Evolutionary conservation across 2,329 filamentous ascomycete genomes (phyloP), one percentile per base, ranked within the genome.

Genomic region (Aureobasidium leucospermi): DNA sequence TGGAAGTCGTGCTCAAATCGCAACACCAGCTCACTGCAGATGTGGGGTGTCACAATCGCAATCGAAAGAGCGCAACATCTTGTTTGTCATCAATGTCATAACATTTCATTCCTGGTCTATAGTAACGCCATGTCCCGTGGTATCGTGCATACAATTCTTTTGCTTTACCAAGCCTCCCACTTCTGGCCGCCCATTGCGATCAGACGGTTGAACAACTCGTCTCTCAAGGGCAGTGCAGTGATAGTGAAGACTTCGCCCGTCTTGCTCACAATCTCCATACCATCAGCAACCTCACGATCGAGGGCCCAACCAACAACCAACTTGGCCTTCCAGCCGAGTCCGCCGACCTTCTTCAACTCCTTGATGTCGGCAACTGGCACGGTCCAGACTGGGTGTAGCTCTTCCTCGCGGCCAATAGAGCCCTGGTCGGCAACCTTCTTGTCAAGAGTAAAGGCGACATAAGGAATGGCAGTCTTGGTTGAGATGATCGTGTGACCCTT

Each of bases 301-400:
- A 90, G 80, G 0, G 87, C 85, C 88, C 90, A 90, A 0, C 89
- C 89, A 0, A 94, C 87, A 1, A 94, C 80, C 52, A 94, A 74
- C 75, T 90, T 93, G 1, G 85, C 85, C 74, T 94, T 95, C 89
- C 89, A 95, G 0, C 89, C 89, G 38, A 92, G 78, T 0, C 90
- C 90, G 4, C 90, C 89, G 1, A 92, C 76, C 74, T 95, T 95
- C 70, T 85, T 87, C 57, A 95, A 68, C 70, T 92, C 88, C 53
- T 71, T 75, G 47, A 95, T 86, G 15, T 93, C 87, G 0, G 79
- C 79, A 3, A 94, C 80, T 0, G 88, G 79, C 0, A 94, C 77
- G 6, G 81, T 85, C 82, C 89, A 95, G 0, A 82, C 71, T 0
- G 88, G 84, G 60, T 81, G 75, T 28, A 80, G 65, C 61, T 81